These are phyloP conservation scores for Candida odintsovae DNA, from an alignment of 805 yeast genomes.

Conservation along the genomic window DNA sequence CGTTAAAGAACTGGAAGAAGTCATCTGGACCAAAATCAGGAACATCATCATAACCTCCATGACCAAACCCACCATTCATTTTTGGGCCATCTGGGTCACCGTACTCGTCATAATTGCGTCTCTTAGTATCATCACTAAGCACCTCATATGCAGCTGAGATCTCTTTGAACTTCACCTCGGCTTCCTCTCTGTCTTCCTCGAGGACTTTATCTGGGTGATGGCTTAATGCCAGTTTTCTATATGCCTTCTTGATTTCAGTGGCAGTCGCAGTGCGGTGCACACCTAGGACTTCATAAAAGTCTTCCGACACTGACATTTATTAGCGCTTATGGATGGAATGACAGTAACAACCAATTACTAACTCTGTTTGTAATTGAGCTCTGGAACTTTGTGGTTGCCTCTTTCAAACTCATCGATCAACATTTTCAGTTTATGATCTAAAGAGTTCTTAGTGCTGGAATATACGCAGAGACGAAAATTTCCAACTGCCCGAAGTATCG, in stretches of 20 bases:
- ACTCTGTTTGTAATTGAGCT: background rate
- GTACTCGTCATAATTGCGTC: conserved; percentile 54
- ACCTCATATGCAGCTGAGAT: conserved; percentile 83
- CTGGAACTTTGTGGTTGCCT: background rate
- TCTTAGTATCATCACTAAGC: conserved; percentile 60
- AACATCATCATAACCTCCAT: conserved; percentile 32
- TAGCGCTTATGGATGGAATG: background rate
- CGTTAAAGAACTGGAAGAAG: conserved; percentile 65
- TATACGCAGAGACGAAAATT: background rate
- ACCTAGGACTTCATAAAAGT: conserved; percentile 61
- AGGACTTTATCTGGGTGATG: conserved; percentile 88
- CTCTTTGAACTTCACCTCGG: conserved; percentile 79
- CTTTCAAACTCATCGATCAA: background rate
- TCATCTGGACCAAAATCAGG: conserved; percentile 62
- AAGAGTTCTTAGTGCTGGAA: background rate
- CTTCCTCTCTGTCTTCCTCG: conserved; percentile 57
- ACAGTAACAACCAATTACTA: background rate
- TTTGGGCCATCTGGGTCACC: conserved; percentile 37
- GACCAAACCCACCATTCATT: conserved; percentile 25
- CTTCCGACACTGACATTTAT: conserved; percentile 14
- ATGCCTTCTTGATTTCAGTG: conserved; percentile 76
- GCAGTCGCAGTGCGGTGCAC: conserved; percentile 59
- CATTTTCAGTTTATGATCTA: background rate
- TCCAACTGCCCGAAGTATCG: background rate
- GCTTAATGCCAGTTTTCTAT: conserved; percentile 72